Percentiles rank a stretch among this genome's conserved stretches.
Conservation (phyloP, 257 asterid genomes). For the Solanum bukasovii region DNA sequence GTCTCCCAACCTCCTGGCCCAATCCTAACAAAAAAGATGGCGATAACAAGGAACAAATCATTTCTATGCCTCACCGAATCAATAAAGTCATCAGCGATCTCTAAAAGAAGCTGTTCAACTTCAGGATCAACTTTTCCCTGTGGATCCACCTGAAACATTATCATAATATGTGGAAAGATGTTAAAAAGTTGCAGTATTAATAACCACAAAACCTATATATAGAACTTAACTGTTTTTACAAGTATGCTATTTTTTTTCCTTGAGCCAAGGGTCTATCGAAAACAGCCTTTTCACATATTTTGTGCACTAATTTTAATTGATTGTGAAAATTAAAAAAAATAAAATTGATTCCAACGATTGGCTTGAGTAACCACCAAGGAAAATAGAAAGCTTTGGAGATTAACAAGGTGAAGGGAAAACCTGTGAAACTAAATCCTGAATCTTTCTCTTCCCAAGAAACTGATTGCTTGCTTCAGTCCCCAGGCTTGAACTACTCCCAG, state of each 20-base stretch:
- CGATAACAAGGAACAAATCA: neutral
- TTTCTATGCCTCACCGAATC: constrained; percentile 51
- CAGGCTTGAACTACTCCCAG: constrained; percentile 88
- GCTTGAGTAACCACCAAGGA: neutral
- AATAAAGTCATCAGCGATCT: constrained; percentile 73
- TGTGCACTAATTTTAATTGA: neutral
- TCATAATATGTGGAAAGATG: neutral
- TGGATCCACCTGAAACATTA: constrained; percentile 48
- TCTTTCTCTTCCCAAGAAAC: constrained; percentile 84
- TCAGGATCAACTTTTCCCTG: constrained; percentile 65
- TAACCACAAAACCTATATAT: neutral
- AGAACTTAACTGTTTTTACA: neutral
- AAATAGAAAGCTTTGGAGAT: neutral
- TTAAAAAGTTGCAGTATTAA: neutral
- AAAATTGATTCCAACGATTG: neutral
- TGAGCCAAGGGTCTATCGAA: neutral
- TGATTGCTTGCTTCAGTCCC: constrained; percentile 85
- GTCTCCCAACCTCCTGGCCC: neutral
- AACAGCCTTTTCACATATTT: neutral
- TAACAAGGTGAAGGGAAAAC: constrained; percentile 18
- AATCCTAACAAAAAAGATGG: neutral
- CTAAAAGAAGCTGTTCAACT: constrained; percentile 72
- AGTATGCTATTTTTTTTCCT: neutral
- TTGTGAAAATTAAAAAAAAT: neutral
- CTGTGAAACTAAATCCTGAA: constrained; percentile 79